A percentile compares a stretch with the other conserved stretches of the same genome.
These are phyloP conservation scores for Aspergillus piperis DNA, from an alignment of 2,329 filamentous ascomycete genomes.

Conservation along the genomic window DNA sequence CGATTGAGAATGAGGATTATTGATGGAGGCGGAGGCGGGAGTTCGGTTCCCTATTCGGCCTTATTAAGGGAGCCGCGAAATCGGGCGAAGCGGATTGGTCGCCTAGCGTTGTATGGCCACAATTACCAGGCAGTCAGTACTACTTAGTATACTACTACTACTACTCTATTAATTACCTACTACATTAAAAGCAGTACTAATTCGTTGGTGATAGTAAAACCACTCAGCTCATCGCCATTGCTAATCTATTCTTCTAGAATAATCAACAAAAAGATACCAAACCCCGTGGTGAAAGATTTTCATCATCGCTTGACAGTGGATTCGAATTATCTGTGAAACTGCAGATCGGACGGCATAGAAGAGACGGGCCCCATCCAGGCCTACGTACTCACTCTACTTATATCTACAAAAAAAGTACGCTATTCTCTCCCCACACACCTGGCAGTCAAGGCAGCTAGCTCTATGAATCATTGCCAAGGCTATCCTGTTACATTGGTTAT, in stretches of 20 bases:
- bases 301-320: not conserved
- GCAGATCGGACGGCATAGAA: conserved; percentile 1
- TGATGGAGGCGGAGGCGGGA: not conserved
- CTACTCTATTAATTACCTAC: too few relatives aligned
- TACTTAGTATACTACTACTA: not conserved
- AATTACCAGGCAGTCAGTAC: too few relatives aligned
- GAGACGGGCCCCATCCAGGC: not conserved
- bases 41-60: not conserved
- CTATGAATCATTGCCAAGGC: not conserved
- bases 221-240: not conserved
- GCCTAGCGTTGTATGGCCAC: not conserved
- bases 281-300: not conserved
- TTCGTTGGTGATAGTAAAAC: not conserved
- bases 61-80: not conserved
- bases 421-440: not conserved
- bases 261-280: not conserved
- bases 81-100: not conserved
- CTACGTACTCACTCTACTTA: not conserved
- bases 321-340: not conserved
- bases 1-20: not conserved
- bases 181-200: conserved; percentile 13
- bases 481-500: too few relatives aligned
- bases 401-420: too few relatives aligned
- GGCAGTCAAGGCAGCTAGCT: not conserved
- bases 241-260: not conserved